Conservation (phyloP, 1,284 basidiomycete species). For the Ceratorhiza oryzae-sativae region DNA sequence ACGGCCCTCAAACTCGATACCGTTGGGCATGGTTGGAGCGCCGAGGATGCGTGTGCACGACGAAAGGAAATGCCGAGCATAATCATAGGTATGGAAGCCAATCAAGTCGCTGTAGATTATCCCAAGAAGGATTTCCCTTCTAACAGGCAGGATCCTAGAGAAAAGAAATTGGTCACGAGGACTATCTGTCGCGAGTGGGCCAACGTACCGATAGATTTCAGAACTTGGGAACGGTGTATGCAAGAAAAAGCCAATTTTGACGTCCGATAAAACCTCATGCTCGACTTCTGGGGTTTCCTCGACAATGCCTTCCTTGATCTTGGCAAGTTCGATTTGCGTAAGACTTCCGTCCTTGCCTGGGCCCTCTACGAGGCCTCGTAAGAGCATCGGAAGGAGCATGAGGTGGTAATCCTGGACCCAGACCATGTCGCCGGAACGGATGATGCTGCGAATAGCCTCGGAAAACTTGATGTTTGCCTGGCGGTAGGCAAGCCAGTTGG, state of each 20-base stretch:
- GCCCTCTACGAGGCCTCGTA: conserved; percentile 87
- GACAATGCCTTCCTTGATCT: conserved; percentile 76
- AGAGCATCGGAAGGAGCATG: conserved; percentile 96
- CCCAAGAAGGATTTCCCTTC: conserved; percentile 94
- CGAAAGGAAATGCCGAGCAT: conserved; percentile 98
- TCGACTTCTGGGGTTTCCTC: conserved; percentile 54
- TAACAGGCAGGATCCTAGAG: conserved; percentile 89
- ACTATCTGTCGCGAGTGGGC: not conserved
- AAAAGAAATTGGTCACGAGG: not conserved
- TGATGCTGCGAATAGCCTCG: conserved; percentile 80
- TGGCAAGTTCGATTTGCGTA: conserved; percentile 71
- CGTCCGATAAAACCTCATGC: conserved; percentile 56
- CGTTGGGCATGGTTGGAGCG: conserved; percentile 97
- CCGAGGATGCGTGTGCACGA: conserved; percentile 97
- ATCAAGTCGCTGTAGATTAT: conserved; percentile 96
- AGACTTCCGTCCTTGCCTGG: conserved; percentile 65
- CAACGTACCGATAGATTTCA: conserved; percentile 92
- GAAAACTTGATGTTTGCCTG: conserved; percentile 97
- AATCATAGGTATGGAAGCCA: conserved; percentile 99
- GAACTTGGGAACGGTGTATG: conserved; percentile 98
- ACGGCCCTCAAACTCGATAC: conserved; percentile 93
- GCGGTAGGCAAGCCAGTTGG: conserved; percentile 96
- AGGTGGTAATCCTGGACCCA: conserved; percentile 99
- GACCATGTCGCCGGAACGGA: conserved; percentile 88
- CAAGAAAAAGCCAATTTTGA: conserved; percentile 96